A percentile compares a stretch with the other conserved stretches of the same genome.
These are phyloP conservation scores for Aspergillus viridinutans DNA, from an alignment of 2,329 filamentous ascomycete genomes.

Conservation along the genomic window DNA sequence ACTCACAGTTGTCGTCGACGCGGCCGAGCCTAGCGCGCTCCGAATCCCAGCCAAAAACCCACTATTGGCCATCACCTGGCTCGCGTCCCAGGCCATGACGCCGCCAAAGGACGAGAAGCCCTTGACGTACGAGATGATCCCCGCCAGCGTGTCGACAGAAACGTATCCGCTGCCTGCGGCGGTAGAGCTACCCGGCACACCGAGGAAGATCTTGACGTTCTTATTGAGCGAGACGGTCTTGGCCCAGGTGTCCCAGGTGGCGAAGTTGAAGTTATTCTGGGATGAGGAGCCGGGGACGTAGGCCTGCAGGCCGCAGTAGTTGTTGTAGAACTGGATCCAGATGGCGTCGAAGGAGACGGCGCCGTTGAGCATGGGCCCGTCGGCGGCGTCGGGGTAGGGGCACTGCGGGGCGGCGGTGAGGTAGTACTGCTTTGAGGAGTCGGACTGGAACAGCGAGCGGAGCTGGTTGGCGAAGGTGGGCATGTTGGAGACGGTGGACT, in stretches of 20 bases:
- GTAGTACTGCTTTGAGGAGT: constrained; percentile 51
- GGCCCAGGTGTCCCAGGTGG: constrained; percentile 64
- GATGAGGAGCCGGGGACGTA: constrained; percentile 44
- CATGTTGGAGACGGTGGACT: constrained; percentile 58
- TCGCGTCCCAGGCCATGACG: constrained; percentile 67
- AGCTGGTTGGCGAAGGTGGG: constrained; percentile 57
- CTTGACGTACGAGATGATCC: constrained; percentile 53
- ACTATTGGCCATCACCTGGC: constrained; percentile 54
- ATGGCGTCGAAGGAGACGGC: constrained; percentile 57
- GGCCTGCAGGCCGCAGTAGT: constrained; percentile 58
- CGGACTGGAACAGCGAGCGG: constrained; percentile 51
- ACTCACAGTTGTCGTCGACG: not conserved
- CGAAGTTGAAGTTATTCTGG: constrained; percentile 59
- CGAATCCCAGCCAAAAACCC: constrained; percentile 51
- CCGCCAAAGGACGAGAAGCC: constrained; percentile 60
- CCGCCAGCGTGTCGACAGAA: constrained; percentile 42
- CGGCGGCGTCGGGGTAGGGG: constrained; percentile 59
- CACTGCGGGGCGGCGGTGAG: constrained; percentile 67
- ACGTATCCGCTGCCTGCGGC: constrained; percentile 56
- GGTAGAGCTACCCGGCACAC: constrained; percentile 53
- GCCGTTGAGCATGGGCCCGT: constrained; percentile 54
- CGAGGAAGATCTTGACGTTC: constrained; percentile 58
- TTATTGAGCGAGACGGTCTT: constrained; percentile 54
- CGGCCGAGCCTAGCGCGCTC: constrained; percentile 27
- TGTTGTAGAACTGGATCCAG: constrained; percentile 66